Base-by-base conservation (phyloP, 371 early-diverging fungal genomes). In the Blakeslea trispora region DNA sequence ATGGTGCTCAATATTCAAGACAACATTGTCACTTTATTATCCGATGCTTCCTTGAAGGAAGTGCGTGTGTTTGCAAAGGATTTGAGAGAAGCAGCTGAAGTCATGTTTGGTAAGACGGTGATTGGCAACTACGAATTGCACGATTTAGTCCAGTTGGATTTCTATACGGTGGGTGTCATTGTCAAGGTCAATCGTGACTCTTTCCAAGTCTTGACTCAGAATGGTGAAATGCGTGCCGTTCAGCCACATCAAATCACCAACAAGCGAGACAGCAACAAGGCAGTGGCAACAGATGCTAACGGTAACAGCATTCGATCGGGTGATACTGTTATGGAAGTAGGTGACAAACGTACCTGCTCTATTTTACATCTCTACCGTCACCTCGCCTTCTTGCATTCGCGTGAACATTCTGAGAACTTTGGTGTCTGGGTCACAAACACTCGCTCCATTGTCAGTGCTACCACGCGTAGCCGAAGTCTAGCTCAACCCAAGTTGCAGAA, bases 21-120 rank as follows among this genome's bases (percentile, higher is more conserved):
- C 19, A 87, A 83, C 15, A 84, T 92, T 35, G 89, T 90, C 31
- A 95, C 93, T 0, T 61, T 97, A 34, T 68, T 95, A 13, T 88
- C 92, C 3, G 95, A 95, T 69, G 63, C 88, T 7, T 82, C 87
- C 15, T 54, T 83, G 44, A 79, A 87, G 44, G 89, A 95, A 79
- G 78, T 81, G 42, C 71, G 86, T 37, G 95, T 95, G 40, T 93
- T 98, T 70, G 76, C 91, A 10, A 92, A 92, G 63, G 96, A 97
- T 75, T 68, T 98, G 59, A 83, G 92, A 22, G 81, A 85, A 43
- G 89, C 91, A 14, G 82, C 80, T 32, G 79, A 82, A 47, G 73
- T 79, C 5, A 69, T 73, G 21, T 59, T 71, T 39, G 71, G 73
- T n/a, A 75, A 69, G 46, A 77, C 84, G 5, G 66, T 67, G 8